Percentiles rank a stretch among this genome's conserved stretches.
These are phyloP conservation scores for Amaranthus cruentus DNA, from an alignment of 148 eudicot genomes.

Conservation along the genomic window DNA sequence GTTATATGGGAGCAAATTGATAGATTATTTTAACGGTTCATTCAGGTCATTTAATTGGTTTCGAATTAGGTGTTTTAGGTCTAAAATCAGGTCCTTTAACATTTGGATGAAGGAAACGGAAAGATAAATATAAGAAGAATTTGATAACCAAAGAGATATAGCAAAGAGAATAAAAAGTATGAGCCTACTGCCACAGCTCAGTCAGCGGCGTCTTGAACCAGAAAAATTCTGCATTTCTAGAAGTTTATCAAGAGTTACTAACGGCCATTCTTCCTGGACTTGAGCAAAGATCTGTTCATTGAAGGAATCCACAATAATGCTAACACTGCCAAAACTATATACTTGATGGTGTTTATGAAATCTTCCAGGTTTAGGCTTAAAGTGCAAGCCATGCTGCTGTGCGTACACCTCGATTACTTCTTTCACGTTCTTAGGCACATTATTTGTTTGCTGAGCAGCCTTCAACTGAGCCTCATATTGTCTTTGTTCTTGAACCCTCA, in stretches of 20 bases:
- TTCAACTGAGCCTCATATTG: conserved; percentile 28
- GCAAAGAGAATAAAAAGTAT: conserved; percentile 38
- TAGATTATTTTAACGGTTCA: no score
- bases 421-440: conserved; percentile 25
- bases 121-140: conserved; percentile 64
- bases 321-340: conserved; percentile 32
- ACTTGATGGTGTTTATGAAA: conserved; percentile 29
- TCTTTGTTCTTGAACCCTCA: conserved; percentile 29
- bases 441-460: conserved; percentile 24
- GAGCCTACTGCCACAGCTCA: conserved; percentile 6
- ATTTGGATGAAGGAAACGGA: conserved; percentile 71
- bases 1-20: no score
- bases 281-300: conserved; percentile 29
- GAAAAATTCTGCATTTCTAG: conserved; percentile 27
- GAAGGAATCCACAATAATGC: conserved; percentile 26
- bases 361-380: conserved; percentile 34
- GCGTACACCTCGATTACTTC: conserved; percentile 28
- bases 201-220: conserved; percentile 26
- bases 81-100: conserved; percentile 50
- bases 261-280: conserved; percentile 28
- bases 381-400: conserved; percentile 29
- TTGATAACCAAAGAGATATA: conserved; percentile 60
- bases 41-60: conserved; percentile 20
- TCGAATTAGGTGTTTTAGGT: conserved; percentile 19
- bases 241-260: conserved; percentile 30